phyloP scores from a whole-genome alignment of 345 rosid species.

The Ailanthus altissimus region DNA sequence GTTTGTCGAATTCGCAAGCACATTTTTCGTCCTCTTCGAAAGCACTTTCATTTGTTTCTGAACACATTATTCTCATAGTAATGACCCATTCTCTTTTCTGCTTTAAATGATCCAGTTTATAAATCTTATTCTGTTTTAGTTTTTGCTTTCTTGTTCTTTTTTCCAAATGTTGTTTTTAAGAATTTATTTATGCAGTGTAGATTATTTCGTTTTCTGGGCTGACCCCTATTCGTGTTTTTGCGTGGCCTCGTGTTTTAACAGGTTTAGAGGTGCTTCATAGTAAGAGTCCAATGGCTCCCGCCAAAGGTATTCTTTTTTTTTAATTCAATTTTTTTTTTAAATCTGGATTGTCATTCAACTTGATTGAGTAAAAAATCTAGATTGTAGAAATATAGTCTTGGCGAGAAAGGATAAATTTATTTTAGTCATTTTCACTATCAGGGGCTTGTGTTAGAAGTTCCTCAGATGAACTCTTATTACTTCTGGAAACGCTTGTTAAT shows the following conservation, averaged over 20 bases:
- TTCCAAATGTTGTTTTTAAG: not conserved
- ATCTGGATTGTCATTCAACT: not conserved
- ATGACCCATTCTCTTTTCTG: not conserved
- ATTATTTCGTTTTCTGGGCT: not conserved
- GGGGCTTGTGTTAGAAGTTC: too few relatives aligned
- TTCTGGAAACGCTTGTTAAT: not conserved
- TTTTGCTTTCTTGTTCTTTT: too few relatives aligned
- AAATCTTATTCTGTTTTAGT: not conserved
- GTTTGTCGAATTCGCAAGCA: not conserved
- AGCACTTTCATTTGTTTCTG: not conserved
- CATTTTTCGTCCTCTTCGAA: too few relatives aligned
- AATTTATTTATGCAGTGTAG: too few relatives aligned
- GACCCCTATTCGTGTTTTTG: not conserved
- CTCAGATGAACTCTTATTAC: not conserved
- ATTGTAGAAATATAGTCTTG: not conserved
- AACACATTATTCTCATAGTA: too few relatives aligned
- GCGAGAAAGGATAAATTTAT: not conserved
- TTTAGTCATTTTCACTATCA: not conserved
- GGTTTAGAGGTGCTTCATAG: not conserved
- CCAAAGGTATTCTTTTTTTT: conserved; percentile 29
- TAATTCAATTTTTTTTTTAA: not conserved
- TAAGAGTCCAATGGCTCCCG: conserved; percentile 39
- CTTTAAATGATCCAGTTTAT: not conserved
- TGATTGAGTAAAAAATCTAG: not conserved
- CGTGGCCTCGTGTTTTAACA: not conserved